Conservation (phyloP, 495 filamentous ascomycete genomes). For the Lasiosphaeria miniovina region DNA sequence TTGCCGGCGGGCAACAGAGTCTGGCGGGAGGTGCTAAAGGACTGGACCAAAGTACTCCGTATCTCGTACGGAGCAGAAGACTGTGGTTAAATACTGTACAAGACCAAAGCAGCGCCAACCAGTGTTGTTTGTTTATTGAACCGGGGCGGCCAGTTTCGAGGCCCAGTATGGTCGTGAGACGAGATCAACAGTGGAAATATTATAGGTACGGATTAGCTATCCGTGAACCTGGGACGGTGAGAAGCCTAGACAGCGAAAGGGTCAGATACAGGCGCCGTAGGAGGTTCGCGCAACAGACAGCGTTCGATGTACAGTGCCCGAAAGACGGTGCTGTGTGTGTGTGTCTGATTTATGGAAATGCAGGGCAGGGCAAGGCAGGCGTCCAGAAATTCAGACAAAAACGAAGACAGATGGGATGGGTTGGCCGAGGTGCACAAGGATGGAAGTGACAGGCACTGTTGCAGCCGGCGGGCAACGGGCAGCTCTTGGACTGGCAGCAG, state of each 20-base stretch:
- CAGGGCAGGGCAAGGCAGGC: not conserved
- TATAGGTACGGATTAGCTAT: too few relatives aligned
- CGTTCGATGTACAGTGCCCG: not conserved
- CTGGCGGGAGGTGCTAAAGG: conserved; percentile 8
- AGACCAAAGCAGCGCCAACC: not conserved
- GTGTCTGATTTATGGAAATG: not conserved
- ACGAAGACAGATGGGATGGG: not conserved
- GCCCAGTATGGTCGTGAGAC: conserved; percentile 19
- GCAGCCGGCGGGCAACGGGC: too few relatives aligned
- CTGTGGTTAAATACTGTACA: conserved; percentile 8
- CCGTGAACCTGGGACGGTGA: too few relatives aligned
- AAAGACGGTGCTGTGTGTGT: not conserved
- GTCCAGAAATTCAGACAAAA: not conserved
- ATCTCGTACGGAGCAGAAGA: too few relatives aligned
- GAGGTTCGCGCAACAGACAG: too few relatives aligned
- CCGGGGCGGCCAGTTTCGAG: conserved; percentile 16
- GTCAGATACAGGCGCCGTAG: too few relatives aligned
- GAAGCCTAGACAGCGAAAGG: too few relatives aligned
- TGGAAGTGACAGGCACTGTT: too few relatives aligned
- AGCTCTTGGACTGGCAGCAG: not conserved
- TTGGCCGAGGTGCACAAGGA: not conserved
- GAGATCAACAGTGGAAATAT: too few relatives aligned
- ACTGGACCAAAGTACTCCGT: too few relatives aligned
- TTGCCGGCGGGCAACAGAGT: conserved; percentile 13
- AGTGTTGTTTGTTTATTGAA: conserved; percentile 23